These are phyloP conservation scores for Kwoniella heveanensis DNA, from an alignment of 768 basidiomycete species.

Conservation along the genomic window DNA sequence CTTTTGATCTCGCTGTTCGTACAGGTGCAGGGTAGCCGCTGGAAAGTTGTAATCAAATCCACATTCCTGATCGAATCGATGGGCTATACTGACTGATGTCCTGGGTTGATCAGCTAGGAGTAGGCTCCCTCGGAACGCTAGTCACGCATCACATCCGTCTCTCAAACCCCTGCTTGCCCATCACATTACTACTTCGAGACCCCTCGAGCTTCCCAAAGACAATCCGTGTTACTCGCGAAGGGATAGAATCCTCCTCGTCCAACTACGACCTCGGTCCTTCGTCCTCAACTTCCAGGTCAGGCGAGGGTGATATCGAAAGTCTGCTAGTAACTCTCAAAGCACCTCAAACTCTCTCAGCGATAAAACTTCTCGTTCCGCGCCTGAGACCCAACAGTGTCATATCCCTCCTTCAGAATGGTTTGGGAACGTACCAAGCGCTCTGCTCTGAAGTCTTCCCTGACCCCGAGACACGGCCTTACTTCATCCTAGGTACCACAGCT, in stretches of 20 bases:
- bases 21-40: too few species aligned
- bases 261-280: slow-evolving; percentile 19
- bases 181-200: slow-evolving; percentile 70
- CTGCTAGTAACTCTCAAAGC: slow-evolving; percentile 84
- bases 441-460: slow-evolving; percentile 71
- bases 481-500: slow-evolving; percentile 78
- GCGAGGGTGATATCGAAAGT: slow-evolving; percentile 63
- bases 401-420: slow-evolving; percentile 91
- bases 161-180: slow-evolving; percentile 51
- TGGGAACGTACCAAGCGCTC: slow-evolving; percentile 85
- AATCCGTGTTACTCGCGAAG: slow-evolving; percentile 7
- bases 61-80: too few species aligned
- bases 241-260: slow-evolving; percentile 13
- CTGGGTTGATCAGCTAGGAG: slow-evolving; percentile 60
- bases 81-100: too few species aligned
- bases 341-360: slow-evolving; percentile 64
- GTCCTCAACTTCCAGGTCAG: not conserved
- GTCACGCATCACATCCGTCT: slow-evolving; percentile 76
- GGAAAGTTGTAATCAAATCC: too few species aligned
- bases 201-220: slow-evolving; percentile 14
- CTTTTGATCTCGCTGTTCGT: too few species aligned
- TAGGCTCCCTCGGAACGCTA: slow-evolving; percentile 81
- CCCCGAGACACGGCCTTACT: slow-evolving; percentile 72
- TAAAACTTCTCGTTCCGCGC: slow-evolving; percentile 66
- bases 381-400: slow-evolving; percentile 72